Conservation (phyloP, 257 asterid species). For the Verbascum thapsus region DNA sequence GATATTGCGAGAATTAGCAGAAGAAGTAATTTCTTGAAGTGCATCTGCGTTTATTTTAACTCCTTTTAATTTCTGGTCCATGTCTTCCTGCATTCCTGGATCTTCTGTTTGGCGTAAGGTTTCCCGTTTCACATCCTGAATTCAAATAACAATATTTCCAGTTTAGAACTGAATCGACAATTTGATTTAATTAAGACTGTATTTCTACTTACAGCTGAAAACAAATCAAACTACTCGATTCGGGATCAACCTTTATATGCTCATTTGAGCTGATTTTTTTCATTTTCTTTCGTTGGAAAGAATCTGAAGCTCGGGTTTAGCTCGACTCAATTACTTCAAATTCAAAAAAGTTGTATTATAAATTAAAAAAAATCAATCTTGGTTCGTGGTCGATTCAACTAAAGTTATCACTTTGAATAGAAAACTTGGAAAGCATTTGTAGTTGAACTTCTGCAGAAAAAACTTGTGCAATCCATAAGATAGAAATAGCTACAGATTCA, state of each 20-base stretch:
- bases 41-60: constrained; percentile 53
- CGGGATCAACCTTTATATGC: too few relatives aligned
- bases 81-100: constrained; percentile 41
- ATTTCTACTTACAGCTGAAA: too few relatives aligned
- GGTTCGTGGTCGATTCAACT: too few relatives aligned
- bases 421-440: background rate
- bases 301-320: too few relatives aligned
- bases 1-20: constrained; percentile 43
- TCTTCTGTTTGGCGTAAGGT: constrained; percentile 48
- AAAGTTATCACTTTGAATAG: background rate
- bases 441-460: background rate
- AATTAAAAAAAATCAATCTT: background rate
- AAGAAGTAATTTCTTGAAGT: constrained; percentile 39
- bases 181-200: too few relatives aligned
- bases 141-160: background rate
- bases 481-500: constrained; percentile 1
- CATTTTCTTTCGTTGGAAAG: too few relatives aligned
- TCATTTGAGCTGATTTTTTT: too few relatives aligned
- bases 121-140: constrained; percentile 53
- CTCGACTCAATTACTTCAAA: too few relatives aligned
- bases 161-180: background rate
- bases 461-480: background rate
- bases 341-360: background rate
- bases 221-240: too few relatives aligned
- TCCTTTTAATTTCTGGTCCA: constrained; percentile 46